A percentile compares a stretch with the other conserved stretches of the same genome.
These are phyloP conservation scores for Celoporthe dispersa DNA, from an alignment of 2,329 filamentous ascomycete genomes.

Conservation along the genomic window DNA sequence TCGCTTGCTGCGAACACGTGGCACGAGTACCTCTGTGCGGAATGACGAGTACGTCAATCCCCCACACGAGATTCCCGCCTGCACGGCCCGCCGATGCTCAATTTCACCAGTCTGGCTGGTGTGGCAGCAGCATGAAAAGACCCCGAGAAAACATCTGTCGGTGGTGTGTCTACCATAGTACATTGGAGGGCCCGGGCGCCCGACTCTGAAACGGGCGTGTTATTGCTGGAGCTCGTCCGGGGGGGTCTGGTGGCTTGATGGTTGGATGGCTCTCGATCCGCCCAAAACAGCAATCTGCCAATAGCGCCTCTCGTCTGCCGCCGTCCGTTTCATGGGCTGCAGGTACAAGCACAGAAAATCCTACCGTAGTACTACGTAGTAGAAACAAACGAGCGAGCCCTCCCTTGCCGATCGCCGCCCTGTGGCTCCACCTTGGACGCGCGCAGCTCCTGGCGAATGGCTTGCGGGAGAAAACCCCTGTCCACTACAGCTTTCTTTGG, in stretches of 20 bases:
- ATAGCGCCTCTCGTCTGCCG: conserved; percentile 17
- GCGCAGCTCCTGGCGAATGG: conserved; percentile 13
- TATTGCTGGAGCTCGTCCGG: not conserved
- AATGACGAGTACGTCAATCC: not conserved
- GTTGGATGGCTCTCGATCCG: conserved; percentile 12
- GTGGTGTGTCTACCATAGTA: conserved; percentile 36
- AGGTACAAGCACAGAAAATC: conserved; percentile 11
- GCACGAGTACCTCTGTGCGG: not conserved
- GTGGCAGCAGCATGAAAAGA: conserved; percentile 25
- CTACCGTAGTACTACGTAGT: too few relatives aligned
- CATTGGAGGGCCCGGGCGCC: not conserved
- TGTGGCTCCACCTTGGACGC: conserved; percentile 4
- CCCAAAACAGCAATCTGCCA: conserved; percentile 18
- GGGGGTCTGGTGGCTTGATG: not conserved
- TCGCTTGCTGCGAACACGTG: conserved; percentile 8
- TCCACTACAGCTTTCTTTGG: conserved; percentile 1
- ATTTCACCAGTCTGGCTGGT: not conserved
- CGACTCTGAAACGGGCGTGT: conserved; percentile 9
- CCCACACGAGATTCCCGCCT: not conserved
- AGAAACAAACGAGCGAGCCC: conserved; percentile 5
- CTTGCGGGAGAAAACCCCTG: not conserved
- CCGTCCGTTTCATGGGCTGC: conserved; percentile 28
- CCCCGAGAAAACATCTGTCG: conserved; percentile 41
- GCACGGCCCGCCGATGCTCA: not conserved
- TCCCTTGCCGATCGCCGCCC: conserved; percentile 9